Percentiles rank a stretch among this genome's conserved stretches.
These are phyloP conservation scores for Hylodesmum podocarpum DNA, from an alignment of 306 rosid species.

Conservation along the genomic window DNA sequence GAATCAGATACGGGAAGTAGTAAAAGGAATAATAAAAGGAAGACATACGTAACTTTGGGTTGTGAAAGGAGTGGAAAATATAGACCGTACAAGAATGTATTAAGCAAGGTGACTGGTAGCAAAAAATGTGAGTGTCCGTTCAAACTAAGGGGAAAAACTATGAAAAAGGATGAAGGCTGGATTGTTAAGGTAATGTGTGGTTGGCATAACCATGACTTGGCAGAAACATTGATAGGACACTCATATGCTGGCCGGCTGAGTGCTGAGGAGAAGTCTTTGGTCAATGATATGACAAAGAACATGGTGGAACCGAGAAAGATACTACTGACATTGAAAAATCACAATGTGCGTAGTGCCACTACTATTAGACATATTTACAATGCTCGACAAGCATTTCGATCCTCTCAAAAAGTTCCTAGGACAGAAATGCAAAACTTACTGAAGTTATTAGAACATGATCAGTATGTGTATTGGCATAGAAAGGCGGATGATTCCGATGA, in stretches of 20 bases:
- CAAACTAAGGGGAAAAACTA: background rate
- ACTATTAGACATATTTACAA: background rate
- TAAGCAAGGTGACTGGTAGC: background rate
- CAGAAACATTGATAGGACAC: background rate
- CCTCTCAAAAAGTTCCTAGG: background rate
- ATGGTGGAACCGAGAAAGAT: background rate
- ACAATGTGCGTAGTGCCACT: background rate
- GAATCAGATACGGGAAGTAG: background rate
- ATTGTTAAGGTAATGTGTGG: background rate
- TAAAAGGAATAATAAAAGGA: background rate
- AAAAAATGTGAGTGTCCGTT: background rate
- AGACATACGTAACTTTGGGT: background rate
- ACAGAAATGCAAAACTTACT: background rate
- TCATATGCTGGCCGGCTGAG: background rate
- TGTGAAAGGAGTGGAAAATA: slow-evolving; percentile 15
- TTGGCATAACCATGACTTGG: background rate
- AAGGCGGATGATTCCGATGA: background rate
- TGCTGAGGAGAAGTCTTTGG: background rate
- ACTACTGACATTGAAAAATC: background rate
- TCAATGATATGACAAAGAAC: background rate
- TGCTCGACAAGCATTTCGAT: background rate
- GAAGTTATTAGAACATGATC: background rate
- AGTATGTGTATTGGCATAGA: background rate
- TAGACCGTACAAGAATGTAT: background rate
- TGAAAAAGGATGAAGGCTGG: background rate